A percentile compares a stretch with the other conserved stretches of the same genome.
These are phyloP conservation scores for Chytridium lagenaria DNA, from an alignment of 371 early-diverging fungal species.

Conservation along the genomic window DNA sequence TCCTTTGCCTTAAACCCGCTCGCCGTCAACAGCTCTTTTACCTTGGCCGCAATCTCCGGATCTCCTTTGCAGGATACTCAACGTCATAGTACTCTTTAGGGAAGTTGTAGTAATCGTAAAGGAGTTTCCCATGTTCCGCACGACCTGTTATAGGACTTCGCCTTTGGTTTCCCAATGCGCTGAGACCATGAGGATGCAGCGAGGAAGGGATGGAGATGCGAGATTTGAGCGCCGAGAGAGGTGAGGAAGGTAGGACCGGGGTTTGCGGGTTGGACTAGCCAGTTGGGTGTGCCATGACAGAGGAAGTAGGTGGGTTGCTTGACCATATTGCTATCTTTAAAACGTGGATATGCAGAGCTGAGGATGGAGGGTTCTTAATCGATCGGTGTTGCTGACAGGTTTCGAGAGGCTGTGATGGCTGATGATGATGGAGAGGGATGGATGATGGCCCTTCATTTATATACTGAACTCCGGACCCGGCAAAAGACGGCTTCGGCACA, in stretches of 20 bases:
- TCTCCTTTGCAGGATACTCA: slow-evolving; percentile 47
- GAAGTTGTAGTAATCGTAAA: slow-evolving; percentile 59
- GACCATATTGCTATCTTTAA: too few species aligned
- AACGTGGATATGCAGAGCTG: too few species aligned
- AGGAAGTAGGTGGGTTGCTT: slow-evolving; percentile 37
- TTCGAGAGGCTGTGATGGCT: not conserved
- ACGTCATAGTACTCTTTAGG: slow-evolving; percentile 52
- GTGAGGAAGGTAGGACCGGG: slow-evolving; percentile 30
- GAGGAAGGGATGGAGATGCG: slow-evolving; percentile 23
- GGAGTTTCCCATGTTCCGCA: slow-evolving; percentile 34
- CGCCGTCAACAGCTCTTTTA: slow-evolving; percentile 30
- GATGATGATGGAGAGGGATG: not conserved
- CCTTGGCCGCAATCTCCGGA: slow-evolving; percentile 42
- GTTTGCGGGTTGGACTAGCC: slow-evolving; percentile 27
- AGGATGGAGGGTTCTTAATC: too few species aligned
- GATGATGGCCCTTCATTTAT: too few species aligned
- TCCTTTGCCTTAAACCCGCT: slow-evolving; percentile 38
- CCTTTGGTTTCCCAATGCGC: slow-evolving; percentile 56
- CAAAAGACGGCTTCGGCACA: not conserved
- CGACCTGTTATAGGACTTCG: slow-evolving; percentile 29
- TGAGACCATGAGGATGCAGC: slow-evolving; percentile 43
- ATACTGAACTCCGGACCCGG: too few species aligned
- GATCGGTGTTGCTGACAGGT: too few species aligned
- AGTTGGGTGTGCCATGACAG: slow-evolving; percentile 36
- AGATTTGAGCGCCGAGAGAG: slow-evolving; percentile 29